phyloP scores from a whole-genome alignment of 306 rosid genomes.

The Prunus fruticosa region DNA sequence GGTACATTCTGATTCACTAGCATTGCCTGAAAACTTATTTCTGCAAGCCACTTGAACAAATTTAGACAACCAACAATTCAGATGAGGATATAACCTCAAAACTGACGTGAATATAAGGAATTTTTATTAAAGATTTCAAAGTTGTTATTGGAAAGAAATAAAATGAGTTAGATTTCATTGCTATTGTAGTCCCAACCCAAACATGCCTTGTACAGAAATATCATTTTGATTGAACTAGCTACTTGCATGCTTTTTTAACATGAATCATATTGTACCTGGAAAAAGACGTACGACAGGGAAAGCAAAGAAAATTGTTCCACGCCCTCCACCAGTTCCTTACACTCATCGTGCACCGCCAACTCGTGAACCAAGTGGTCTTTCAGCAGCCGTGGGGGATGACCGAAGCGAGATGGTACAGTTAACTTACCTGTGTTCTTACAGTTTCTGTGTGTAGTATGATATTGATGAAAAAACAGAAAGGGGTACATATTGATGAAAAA shows the following conservation, averaged over 20 bases:
- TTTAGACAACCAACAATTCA: not conserved
- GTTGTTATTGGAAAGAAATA: not conserved
- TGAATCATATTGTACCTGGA: slow-evolving; percentile 1
- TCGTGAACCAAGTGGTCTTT: slow-evolving; percentile 24
- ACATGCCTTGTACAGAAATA: not conserved
- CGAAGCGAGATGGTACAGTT: slow-evolving; percentile 48
- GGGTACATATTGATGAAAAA: no score
- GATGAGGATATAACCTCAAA: not conserved
- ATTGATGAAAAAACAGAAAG: no score
- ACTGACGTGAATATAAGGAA: not conserved
- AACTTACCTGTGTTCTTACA: not conserved
- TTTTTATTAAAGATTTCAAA: not conserved
- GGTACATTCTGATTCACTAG: not conserved
- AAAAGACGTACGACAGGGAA: slow-evolving; percentile 61
- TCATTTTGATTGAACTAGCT: not conserved
- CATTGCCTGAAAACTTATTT: not conserved
- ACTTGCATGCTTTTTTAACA: slow-evolving; percentile 7
- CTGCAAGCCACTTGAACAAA: not conserved
- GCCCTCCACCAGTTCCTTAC: slow-evolving; percentile 68
- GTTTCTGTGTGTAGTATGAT: not conserved
- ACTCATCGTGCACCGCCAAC: slow-evolving; percentile 27
- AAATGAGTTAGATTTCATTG: not conserved
- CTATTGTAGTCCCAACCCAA: not conserved
- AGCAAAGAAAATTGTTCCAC: slow-evolving; percentile 53
- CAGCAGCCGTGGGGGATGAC: slow-evolving; percentile 38